Evolutionary conservation across 129 eudicot genomes (phyloP).

Genomic region (Erigeron canadensis): DNA sequence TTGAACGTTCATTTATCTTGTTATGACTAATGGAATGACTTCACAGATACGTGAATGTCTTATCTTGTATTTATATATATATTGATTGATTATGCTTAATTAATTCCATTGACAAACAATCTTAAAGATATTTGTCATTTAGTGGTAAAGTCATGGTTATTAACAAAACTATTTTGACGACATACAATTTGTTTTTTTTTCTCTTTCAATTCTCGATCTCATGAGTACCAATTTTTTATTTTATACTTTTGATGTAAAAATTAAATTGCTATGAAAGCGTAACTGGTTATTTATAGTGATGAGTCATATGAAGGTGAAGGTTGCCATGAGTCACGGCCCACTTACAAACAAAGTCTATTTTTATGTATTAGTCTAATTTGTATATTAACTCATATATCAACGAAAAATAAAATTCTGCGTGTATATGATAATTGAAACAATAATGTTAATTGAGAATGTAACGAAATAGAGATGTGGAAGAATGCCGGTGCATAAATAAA

Average conservation of each 20-base stretch:
- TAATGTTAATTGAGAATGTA: no score
- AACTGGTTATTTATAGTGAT: no score
- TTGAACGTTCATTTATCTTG: not conserved
- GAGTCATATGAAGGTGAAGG: no score
- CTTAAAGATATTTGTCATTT: constrained; percentile 9
- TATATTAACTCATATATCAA: no score
- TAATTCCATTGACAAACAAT: not conserved
- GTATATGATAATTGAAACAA: no score
- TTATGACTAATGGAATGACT: constrained; percentile 4
- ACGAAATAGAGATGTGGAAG: no score
- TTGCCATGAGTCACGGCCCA: no score
- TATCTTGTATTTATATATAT: not conserved
- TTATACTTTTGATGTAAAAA: not conserved
- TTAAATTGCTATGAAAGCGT: not conserved
- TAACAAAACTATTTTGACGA: not conserved
- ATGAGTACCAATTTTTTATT: not conserved
- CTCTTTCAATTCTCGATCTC: no score
- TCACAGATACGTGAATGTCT: not conserved
- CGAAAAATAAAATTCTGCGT: no score
- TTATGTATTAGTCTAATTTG: no score
- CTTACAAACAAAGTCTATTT: no score
- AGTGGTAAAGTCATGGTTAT: constrained; percentile 9
- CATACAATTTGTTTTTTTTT: not conserved
- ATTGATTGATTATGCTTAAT: not conserved
- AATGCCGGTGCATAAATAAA: no score